Evolutionary conservation across 1,284 basidiomycete genomes (phyloP).

Genomic region (Jaminaea rosea): DNA sequence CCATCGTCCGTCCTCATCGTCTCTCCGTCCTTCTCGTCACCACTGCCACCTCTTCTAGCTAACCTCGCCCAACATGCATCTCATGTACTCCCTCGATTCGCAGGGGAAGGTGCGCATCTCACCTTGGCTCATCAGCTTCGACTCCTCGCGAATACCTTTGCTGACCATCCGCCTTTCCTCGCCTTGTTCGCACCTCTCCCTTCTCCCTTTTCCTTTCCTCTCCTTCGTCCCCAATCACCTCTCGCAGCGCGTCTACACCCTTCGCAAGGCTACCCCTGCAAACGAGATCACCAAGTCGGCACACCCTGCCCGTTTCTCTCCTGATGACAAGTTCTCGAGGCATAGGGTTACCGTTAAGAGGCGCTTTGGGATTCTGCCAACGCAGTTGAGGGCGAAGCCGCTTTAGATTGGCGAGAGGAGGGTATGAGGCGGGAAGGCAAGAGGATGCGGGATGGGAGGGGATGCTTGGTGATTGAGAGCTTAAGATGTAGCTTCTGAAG

Average conservation of each 20-base stretch:
- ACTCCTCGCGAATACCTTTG: too few relatives aligned
- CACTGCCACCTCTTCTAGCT: not conserved
- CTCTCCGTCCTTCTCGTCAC: not conserved
- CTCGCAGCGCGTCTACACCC: slow-evolving; percentile 45
- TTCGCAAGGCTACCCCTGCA: slow-evolving; percentile 39
- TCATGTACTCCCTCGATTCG: slow-evolving; percentile 44
- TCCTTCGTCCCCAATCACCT: slow-evolving; percentile 15
- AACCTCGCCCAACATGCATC: slow-evolving; percentile 36
- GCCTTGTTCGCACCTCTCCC: not conserved
- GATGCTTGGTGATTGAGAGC: too few relatives aligned
- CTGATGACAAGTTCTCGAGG: slow-evolving; percentile 46
- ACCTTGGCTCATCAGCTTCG: too few relatives aligned
- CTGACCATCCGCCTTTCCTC: not conserved
- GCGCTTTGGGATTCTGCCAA: slow-evolving; percentile 41
- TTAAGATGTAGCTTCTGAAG: too few relatives aligned
- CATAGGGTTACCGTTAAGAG: slow-evolving; percentile 45
- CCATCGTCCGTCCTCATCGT: not conserved
- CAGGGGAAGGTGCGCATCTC: not conserved
- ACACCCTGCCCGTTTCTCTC: slow-evolving; percentile 45
- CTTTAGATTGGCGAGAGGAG: slow-evolving; percentile 20
- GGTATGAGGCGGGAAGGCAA: too few relatives aligned
- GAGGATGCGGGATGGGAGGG: too few relatives aligned
- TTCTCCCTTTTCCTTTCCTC: not conserved
- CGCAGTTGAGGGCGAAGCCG: slow-evolving; percentile 32
- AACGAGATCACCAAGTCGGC: slow-evolving; percentile 41